These are phyloP conservation scores for Moricandia moricandioides DNA, from an alignment of 345 rosid species.

Conservation along the genomic window DNA sequence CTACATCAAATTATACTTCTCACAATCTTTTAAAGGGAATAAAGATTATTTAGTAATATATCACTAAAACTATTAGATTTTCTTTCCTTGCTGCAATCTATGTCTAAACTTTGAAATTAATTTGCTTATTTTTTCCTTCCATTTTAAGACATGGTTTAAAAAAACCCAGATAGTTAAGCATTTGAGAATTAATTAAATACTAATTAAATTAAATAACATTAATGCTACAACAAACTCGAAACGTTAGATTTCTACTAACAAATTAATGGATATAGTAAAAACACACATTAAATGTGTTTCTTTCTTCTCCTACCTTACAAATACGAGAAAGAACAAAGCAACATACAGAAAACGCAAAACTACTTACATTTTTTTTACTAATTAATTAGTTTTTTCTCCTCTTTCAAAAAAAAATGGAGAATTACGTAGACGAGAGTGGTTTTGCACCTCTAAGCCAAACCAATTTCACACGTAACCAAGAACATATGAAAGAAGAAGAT, in stretches of 20 bases:
- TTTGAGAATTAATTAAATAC: neutral
- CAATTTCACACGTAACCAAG: constrained; percentile 31
- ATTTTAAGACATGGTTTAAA: neutral
- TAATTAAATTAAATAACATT: constrained; percentile 16
- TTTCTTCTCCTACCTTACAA: constrained; percentile 24
- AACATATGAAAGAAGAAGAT: constrained; percentile 40
- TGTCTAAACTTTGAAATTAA: neutral
- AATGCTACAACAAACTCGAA: constrained; percentile 33
- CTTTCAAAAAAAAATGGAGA: constrained; percentile 28
- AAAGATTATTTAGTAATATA: neutral
- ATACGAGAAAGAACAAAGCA: constrained; percentile 31
- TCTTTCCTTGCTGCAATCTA: neutral
- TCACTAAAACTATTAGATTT: neutral
- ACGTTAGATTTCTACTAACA: constrained; percentile 26
- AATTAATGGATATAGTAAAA: constrained; percentile 22
- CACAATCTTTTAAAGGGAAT: neutral
- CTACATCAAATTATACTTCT: neutral
- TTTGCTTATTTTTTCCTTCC: neutral
- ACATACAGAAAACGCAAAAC: constrained; percentile 15
- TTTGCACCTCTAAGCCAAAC: constrained; percentile 33
- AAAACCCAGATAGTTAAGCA: neutral
- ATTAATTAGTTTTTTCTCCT: constrained; percentile 33
- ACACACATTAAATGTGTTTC: constrained; percentile 25
- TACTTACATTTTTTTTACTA: constrained; percentile 20
- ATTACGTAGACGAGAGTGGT: constrained; percentile 19